These are phyloP conservation scores for Suillus cothurnatus DNA, from an alignment of 768 basidiomycete species.

Conservation along the genomic window DNA sequence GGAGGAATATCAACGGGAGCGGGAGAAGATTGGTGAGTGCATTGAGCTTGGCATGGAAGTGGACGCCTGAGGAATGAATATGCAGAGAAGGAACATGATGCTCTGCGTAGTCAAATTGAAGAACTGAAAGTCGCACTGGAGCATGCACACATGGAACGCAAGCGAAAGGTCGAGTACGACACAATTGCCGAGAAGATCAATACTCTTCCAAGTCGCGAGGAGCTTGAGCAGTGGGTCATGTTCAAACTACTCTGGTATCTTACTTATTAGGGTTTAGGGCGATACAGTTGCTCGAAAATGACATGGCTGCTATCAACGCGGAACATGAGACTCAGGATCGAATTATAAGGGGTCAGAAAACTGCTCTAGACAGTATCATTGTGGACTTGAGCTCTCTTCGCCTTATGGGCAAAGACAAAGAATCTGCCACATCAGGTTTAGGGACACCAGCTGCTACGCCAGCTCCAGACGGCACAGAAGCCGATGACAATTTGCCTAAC, in stretches of 20 bases:
- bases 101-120: conserved; percentile 68
- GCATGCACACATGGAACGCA: conserved; percentile 74
- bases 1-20: conserved; percentile 77
- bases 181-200: conserved; percentile 82
- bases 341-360: conserved; percentile 66
- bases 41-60: neutral
- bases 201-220: conserved; percentile 71
- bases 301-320: conserved; percentile 70
- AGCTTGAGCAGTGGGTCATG: conserved; percentile 70
- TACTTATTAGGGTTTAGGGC: conserved; percentile 43
- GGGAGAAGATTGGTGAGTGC: conserved; percentile 68
- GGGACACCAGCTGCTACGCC: conserved; percentile 51
- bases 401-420: conserved; percentile 69
- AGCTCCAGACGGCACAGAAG: conserved; percentile 39
- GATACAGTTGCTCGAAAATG: conserved; percentile 71
- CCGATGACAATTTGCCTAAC: conserved; percentile 16
- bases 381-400: conserved; percentile 61
- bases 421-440: conserved; percentile 42
- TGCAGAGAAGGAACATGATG: conserved; percentile 71
- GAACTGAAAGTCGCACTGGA: conserved; percentile 77
- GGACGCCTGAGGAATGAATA: neutral
- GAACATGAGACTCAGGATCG: conserved; percentile 78
- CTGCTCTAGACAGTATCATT: conserved; percentile 67
- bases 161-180: conserved; percentile 87
- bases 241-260: neutral